Conservation (phyloP, 768 basidiomycete genomes). For the Termitomyces sp. region DNA sequence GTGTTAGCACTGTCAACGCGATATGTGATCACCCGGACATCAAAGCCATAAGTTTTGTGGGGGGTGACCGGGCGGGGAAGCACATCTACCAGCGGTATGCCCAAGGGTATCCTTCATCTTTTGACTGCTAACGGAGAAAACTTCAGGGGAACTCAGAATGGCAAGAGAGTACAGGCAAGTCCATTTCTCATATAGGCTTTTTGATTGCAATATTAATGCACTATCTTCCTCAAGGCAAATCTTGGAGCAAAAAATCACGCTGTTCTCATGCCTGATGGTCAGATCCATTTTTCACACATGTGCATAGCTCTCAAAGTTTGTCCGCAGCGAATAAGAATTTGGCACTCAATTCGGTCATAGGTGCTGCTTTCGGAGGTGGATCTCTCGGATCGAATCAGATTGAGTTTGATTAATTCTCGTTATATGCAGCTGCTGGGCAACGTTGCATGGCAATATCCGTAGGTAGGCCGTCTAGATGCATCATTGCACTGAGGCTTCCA, state of each 20-base stretch:
- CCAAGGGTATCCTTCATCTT: not conserved
- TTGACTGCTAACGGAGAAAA: slow-evolving; percentile 4
- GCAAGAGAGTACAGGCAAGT: slow-evolving; percentile 80
- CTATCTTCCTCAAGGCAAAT: slow-evolving; percentile 30
- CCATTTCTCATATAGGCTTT: not conserved
- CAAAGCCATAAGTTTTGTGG: slow-evolving; percentile 95
- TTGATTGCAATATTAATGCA: not conserved
- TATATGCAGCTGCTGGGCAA: slow-evolving; percentile 79
- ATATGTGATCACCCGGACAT: slow-evolving; percentile 91
- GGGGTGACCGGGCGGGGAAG: slow-evolving; percentile 87
- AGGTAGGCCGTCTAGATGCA: slow-evolving; percentile 43
- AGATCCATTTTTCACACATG: slow-evolving; percentile 11
- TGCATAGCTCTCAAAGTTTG: not conserved
- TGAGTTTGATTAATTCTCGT: slow-evolving; percentile 4
- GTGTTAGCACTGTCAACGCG: slow-evolving; percentile 83
- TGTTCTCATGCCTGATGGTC: slow-evolving; percentile 91
- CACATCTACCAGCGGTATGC: slow-evolving; percentile 85
- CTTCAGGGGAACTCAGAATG: slow-evolving; percentile 70
- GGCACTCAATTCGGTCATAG: slow-evolving; percentile 86
- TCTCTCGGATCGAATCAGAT: slow-evolving; percentile 7
- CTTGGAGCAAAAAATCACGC: slow-evolving; percentile 98
- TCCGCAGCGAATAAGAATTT: slow-evolving; percentile 82
- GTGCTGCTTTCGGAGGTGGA: slow-evolving; percentile 87
- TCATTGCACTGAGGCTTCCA: not conserved
- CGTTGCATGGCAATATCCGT: slow-evolving; percentile 97